Percentiles rank a stretch among this genome's conserved stretches.
These are phyloP conservation scores for Rehmannia glutinosa DNA, from an alignment of 257 asterid species.

Conservation along the genomic window DNA sequence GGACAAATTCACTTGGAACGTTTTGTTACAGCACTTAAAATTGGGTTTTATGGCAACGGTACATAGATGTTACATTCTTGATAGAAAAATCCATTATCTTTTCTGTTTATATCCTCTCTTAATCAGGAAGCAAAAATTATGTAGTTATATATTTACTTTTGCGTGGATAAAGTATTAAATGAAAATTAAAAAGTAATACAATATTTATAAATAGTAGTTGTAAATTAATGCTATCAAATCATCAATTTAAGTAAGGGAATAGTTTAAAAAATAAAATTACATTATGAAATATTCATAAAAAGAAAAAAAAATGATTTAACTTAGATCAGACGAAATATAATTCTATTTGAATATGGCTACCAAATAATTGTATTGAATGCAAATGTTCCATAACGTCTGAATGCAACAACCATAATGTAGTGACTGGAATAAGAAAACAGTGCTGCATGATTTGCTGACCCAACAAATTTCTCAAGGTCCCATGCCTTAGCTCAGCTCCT, in stretches of 20 bases:
- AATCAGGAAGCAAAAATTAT: too few relatives aligned
- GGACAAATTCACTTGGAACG: background rate
- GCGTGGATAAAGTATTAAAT: too few relatives aligned
- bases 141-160: too few relatives aligned
- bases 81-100: background rate
- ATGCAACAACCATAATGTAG: constrained; percentile 11
- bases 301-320: too few relatives aligned
- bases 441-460: background rate
- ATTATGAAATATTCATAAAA: too few relatives aligned
- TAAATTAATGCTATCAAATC: too few relatives aligned
- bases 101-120: too few relatives aligned
- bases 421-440: constrained; percentile 1
- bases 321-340: too few relatives aligned
- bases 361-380: background rate
- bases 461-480: background rate
- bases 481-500: background rate
- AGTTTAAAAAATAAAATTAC: too few relatives aligned
- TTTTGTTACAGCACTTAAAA: background rate
- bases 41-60: background rate
- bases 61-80: background rate
- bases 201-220: too few relatives aligned
- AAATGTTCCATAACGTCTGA: background rate
- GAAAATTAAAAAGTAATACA: too few relatives aligned
- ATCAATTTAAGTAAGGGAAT: too few relatives aligned
- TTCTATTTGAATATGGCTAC: background rate